Percentiles rank a stretch among this genome's conserved stretches.
phyloP scores from a whole-genome alignment of 2,329 filamentous ascomycete genomes.

The Fusarium nodosum region DNA sequence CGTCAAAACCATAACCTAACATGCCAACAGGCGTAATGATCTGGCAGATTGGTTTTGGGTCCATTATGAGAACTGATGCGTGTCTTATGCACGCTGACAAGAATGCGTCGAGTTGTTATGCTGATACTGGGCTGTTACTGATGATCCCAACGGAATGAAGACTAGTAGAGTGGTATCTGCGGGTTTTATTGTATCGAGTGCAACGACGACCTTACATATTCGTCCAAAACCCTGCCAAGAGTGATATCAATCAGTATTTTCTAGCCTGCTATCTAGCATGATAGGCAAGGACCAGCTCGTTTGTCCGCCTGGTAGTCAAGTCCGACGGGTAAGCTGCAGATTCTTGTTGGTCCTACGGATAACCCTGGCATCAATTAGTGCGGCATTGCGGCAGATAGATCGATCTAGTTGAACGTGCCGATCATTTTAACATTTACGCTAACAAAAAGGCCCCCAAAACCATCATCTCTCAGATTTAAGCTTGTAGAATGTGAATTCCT shows the following conservation, averaged over 20 bases:
- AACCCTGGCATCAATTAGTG: no score
- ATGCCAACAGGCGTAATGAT: conserved; percentile 64
- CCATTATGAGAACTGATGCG: not conserved
- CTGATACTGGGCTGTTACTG: not conserved
- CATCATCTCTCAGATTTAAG: not conserved
- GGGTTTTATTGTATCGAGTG: not conserved
- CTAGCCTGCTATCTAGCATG: rapidly evolving
- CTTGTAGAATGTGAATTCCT: not conserved
- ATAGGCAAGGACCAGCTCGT: rapidly evolving
- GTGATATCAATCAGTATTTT: rapidly evolving
- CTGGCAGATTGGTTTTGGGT: conserved; percentile 12
- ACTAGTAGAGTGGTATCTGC: not conserved
- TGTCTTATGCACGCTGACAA: not conserved
- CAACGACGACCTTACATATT: not conserved
- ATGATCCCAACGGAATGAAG: not conserved
- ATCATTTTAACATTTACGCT: not conserved
- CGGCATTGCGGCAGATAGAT: not conserved
- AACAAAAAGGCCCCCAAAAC: not conserved
- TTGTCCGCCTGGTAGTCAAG: not conserved
- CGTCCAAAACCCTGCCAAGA: not conserved
- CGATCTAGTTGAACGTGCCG: not conserved
- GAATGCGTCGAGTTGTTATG: no score
- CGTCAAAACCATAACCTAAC: conserved; percentile 63
- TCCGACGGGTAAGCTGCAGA: conserved; percentile 12
- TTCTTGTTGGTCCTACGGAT: conserved; percentile 1